A percentile compares a stretch with the other conserved stretches of the same genome.
Conservation (phyloP, 2,329 filamentous ascomycete genomes). For the Boeremia lycopersici region DNA sequence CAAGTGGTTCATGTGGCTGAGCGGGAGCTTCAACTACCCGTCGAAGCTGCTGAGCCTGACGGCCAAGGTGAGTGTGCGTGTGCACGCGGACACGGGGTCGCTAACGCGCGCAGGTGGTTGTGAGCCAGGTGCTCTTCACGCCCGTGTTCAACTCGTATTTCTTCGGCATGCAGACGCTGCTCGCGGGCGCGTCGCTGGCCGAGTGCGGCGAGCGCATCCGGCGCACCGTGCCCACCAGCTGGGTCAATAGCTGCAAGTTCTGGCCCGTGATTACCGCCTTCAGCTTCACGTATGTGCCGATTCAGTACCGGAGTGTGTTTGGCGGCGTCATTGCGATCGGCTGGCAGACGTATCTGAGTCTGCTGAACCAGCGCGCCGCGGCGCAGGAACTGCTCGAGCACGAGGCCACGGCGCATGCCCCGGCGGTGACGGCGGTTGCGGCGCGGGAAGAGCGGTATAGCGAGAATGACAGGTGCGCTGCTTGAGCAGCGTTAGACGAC, state of each 20-base stretch:
- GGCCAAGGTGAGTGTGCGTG: slow-evolving; percentile 65
- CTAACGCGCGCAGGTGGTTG: slow-evolving; percentile 56
- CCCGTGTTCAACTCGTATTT: slow-evolving; percentile 64
- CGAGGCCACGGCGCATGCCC: neutral
- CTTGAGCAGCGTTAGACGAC: neutral
- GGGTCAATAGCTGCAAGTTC: slow-evolving; percentile 80
- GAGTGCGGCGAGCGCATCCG: slow-evolving; percentile 74
- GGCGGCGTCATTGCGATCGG: slow-evolving; percentile 77
- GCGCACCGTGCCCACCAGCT: slow-evolving; percentile 76
- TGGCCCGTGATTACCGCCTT: slow-evolving; percentile 90
- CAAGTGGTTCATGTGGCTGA: slow-evolving; percentile 82
- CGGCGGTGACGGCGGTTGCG: neutral
- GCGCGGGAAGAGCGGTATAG: slow-evolving; percentile 4
- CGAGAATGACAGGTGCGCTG: slow-evolving; percentile 24
- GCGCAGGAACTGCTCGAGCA: slow-evolving; percentile 52
- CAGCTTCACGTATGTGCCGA: slow-evolving; percentile 80
- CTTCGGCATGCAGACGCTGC: slow-evolving; percentile 57
- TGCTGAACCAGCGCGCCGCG: slow-evolving; percentile 77
- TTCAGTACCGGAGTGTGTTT: slow-evolving; percentile 82
- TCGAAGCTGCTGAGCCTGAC: slow-evolving; percentile 73
- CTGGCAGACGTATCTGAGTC: slow-evolving; percentile 91
- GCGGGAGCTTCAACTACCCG: slow-evolving; percentile 80
- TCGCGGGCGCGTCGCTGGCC: slow-evolving; percentile 64
- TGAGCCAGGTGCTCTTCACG: slow-evolving; percentile 83
- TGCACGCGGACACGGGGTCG: too few relatives aligned